A percentile compares a stretch with the other conserved stretches of the same genome.
phyloP scores from a whole-genome alignment of 169 alveolate species.

The Eimeria sp. region DNA sequence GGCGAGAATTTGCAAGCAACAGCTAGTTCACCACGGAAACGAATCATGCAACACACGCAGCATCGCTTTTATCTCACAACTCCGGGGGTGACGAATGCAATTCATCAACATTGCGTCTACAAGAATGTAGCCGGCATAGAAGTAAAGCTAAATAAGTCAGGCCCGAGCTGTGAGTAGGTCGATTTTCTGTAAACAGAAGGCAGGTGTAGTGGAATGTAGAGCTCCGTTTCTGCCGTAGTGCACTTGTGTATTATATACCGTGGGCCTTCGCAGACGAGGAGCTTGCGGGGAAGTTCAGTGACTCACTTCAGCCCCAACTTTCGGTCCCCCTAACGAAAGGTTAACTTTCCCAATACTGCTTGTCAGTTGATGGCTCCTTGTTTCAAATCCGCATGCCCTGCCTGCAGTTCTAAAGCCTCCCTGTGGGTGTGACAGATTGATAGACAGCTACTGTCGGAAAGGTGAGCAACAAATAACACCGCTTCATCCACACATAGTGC shows the following conservation, averaged over 20 bases:
- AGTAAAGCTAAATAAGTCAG: not conserved
- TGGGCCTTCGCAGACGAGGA: not conserved
- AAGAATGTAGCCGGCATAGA: conserved; percentile 28
- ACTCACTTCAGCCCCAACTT: not conserved
- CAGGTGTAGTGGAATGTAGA: not conserved
- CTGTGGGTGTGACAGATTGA: not conserved
- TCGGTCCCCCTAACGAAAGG: not conserved
- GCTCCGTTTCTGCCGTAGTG: not conserved
- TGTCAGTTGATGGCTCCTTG: not conserved
- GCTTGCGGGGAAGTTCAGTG: not conserved
- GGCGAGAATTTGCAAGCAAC: not conserved
- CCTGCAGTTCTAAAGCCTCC: conserved; percentile 24
- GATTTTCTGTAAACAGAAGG: not conserved
- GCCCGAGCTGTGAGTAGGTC: conserved; percentile 55
- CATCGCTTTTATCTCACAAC: conserved; percentile 43
- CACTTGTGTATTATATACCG: not conserved
- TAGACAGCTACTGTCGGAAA: not conserved
- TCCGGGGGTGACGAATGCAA: not conserved
- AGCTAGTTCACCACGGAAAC: not conserved
- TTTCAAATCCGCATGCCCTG: not conserved
- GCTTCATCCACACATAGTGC: not conserved
- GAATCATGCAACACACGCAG: not conserved
- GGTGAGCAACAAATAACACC: not conserved
- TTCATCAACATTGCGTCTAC: conserved; percentile 6
- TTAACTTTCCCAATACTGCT: not conserved